Conservation (phyloP, 441 rosid genomes). For the Populus tomentosa region DNA sequence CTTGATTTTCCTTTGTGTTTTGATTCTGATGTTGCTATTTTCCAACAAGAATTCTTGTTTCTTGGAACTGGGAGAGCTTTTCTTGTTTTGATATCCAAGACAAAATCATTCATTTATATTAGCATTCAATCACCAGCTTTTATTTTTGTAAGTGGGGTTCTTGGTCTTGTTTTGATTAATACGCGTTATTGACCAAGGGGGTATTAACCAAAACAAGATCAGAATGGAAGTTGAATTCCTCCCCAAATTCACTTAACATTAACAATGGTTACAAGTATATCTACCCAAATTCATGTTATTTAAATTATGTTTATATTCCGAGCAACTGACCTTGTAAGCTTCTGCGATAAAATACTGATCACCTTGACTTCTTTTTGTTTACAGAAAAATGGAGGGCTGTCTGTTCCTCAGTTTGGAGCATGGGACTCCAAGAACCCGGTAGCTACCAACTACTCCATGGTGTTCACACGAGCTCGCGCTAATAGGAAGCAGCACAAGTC, state of each 20-base stretch:
- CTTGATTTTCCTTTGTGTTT: background rate
- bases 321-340: background rate
- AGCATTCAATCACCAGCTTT: background rate
- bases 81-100: background rate
- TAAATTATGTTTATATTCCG: background rate
- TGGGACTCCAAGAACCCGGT: slow-evolving; percentile 60
- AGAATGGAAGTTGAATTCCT: background rate
- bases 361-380: background rate
- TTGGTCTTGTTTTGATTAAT: slow-evolving; percentile 31
- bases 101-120: background rate
- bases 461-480: slow-evolving; percentile 59
- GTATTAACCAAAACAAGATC: slow-evolving; percentile 32
- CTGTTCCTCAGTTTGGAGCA: slow-evolving; percentile 78
- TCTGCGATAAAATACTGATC: background rate
- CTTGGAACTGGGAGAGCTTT: background rate
- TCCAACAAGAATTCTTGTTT: background rate
- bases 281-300: background rate
- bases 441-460: slow-evolving; percentile 61
- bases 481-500: slow-evolving; percentile 61
- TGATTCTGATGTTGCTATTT: background rate
- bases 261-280: background rate
- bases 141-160: background rate
- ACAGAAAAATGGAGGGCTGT: slow-evolving; percentile 41
- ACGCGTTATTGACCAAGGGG: slow-evolving; percentile 34
- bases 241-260: background rate